Conservation (phyloP, 2,329 filamentous ascomycete genomes). For the Trichoderma simmonsii region DNA sequence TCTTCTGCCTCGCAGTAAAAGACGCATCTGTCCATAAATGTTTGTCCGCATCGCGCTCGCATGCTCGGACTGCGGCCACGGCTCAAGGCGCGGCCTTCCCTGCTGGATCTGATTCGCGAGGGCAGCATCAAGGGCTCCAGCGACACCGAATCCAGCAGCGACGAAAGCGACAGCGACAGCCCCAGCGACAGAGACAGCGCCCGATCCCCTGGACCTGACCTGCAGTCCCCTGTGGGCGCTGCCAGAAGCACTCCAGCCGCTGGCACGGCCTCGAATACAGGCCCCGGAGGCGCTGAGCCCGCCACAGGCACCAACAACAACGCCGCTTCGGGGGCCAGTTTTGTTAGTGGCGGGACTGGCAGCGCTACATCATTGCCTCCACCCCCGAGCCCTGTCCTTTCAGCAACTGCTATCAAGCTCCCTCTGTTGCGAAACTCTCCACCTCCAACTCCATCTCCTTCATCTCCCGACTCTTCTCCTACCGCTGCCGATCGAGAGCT, state of each 20-base stretch:
- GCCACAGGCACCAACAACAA: neutral
- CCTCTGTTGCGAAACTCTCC: constrained; percentile 40
- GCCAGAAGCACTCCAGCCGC: neutral
- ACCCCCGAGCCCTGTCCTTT: constrained; percentile 22
- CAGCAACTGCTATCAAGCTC: constrained; percentile 33
- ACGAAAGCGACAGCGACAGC: constrained; percentile 7
- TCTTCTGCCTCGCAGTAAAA: neutral
- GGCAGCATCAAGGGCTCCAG: constrained; percentile 30
- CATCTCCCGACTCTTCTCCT: constrained; percentile 30
- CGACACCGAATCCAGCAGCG: neutral
- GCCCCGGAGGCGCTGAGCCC: neutral
- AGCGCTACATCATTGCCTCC: constrained; percentile 36
- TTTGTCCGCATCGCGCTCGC: constrained; percentile 26
- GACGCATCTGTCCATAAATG: neutral
- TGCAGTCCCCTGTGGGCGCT: neutral
- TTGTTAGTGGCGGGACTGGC: constrained; percentile 14
- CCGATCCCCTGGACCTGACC: neutral
- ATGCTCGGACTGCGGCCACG: constrained; percentile 52
- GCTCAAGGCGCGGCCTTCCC: constrained; percentile 51
- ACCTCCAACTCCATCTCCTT: constrained; percentile 35
- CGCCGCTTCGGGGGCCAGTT: constrained; percentile 6
- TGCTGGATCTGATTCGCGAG: constrained; percentile 49
- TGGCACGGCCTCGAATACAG: neutral
- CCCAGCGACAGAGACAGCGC: constrained; percentile 3
- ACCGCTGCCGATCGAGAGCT: constrained; percentile 24